These are phyloP conservation scores for Aspergillus fischeri DNA, from an alignment of 2,329 filamentous ascomycete species.

Conservation along the genomic window DNA sequence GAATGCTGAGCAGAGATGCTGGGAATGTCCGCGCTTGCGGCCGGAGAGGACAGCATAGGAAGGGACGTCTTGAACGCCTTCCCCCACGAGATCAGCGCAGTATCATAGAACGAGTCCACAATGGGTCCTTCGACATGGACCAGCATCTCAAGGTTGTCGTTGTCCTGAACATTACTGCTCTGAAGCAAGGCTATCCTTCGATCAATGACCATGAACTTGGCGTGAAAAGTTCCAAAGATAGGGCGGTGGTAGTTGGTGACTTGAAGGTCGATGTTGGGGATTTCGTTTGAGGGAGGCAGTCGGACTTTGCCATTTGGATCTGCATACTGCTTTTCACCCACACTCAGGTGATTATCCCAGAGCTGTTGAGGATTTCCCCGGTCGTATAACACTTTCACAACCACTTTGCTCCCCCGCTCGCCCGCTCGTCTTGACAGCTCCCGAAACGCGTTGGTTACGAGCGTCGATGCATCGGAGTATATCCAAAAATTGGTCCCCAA, in stretches of 20 bases:
- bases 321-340: slow-evolving; percentile 55
- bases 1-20: slow-evolving; percentile 13
- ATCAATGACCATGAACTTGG: slow-evolving; percentile 75
- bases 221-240: slow-evolving; percentile 69
- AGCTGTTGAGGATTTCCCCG: slow-evolving; percentile 59
- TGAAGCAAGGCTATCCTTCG: slow-evolving; percentile 65
- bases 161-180: slow-evolving; percentile 74
- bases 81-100: slow-evolving; percentile 68
- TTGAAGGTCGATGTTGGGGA: slow-evolving; percentile 67
- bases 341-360: slow-evolving; percentile 60
- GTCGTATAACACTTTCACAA: slow-evolving; percentile 74
- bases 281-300: slow-evolving; percentile 60
- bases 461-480: slow-evolving; percentile 61
- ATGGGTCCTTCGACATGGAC: slow-evolving; percentile 70
- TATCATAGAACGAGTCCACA: slow-evolving; percentile 72
- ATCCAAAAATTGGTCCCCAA: slow-evolving; percentile 75
- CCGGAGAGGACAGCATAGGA: slow-evolving; percentile 52
- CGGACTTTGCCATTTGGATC: slow-evolving; percentile 50
- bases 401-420: slow-evolving; percentile 51
- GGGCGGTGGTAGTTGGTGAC: slow-evolving; percentile 70
- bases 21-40: slow-evolving; percentile 28
- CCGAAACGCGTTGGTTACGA: slow-evolving; percentile 64
- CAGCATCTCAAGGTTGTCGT: slow-evolving; percentile 80
- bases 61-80: slow-evolving; percentile 58
- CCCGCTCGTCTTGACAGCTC: slow-evolving; percentile 66